A percentile compares a stretch with the other conserved stretches of the same genome.
These are phyloP conservation scores for Rhynchosporium graminicola DNA, from an alignment of 2,329 filamentous ascomycete species.

Conservation along the genomic window DNA sequence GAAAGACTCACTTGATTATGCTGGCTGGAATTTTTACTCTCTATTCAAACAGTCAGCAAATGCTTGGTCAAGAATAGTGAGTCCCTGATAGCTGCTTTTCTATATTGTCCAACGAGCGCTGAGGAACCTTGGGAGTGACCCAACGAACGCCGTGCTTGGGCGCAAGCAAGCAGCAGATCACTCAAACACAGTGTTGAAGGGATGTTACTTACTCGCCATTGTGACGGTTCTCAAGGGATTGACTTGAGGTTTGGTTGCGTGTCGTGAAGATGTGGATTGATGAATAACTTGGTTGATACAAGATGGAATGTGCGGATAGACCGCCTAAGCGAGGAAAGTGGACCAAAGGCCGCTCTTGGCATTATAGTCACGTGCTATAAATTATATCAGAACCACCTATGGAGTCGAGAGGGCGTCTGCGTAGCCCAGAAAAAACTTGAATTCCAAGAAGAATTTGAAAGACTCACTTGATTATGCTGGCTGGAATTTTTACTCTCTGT, in stretches of 20 bases:
- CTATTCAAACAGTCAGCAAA: conserved; percentile 15
- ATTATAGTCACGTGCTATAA: conserved; percentile 44
- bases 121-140: not conserved
- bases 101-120: not conserved
- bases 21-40: conserved; percentile 28
- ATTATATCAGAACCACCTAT: conserved; percentile 14
- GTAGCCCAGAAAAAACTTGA: too few relatives aligned
- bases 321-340: conserved; percentile 9
- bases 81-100: not conserved
- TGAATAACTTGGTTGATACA: conserved; percentile 2
- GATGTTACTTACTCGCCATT: conserved; percentile 67
- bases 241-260: conserved; percentile 23
- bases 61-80: not conserved
- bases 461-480: conserved; percentile 30
- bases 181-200: not conserved
- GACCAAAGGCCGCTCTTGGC: not conserved
- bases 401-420: not conserved
- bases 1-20: conserved; percentile 27
- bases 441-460: not conserved
- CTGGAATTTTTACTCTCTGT: conserved; percentile 25
- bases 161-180: not conserved
- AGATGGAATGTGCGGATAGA: conserved; percentile 14
- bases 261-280: conserved; percentile 11
- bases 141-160: not conserved
- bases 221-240: conserved; percentile 44